Evolutionary conservation across 78 protist genomes (phyloP).

Genomic region (Cyanophora paradoxa): DNA sequence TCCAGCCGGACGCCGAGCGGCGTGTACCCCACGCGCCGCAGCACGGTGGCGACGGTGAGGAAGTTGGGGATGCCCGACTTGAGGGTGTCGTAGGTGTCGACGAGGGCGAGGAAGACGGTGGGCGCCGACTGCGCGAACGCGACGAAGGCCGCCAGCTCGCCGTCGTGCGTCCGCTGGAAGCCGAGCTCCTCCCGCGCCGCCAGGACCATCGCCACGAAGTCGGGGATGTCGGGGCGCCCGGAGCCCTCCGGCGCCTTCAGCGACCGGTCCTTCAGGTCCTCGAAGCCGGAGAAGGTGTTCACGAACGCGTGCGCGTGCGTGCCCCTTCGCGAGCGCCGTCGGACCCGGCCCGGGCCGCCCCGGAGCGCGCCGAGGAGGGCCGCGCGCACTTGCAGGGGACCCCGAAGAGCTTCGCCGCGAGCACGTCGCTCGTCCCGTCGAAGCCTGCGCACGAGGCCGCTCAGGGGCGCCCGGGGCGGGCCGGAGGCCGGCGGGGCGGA

Average conservation of each 20-base stretch:
- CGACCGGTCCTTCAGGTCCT: conserved; percentile 21
- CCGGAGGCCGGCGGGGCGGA: too few species aligned
- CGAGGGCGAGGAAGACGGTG: conserved; percentile 72
- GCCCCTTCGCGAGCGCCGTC: too few species aligned
- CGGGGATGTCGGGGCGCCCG: neutral
- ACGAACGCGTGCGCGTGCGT: conserved; percentile 88
- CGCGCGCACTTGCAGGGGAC: too few species aligned
- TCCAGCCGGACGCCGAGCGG: conserved; percentile 83
- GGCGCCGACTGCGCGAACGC: conserved; percentile 86
- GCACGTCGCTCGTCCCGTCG: conserved; percentile 71
- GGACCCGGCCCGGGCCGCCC: too few species aligned
- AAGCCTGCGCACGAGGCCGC: too few species aligned
- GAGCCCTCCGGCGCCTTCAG: neutral
- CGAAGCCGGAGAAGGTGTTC: conserved; percentile 45
- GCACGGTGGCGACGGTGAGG: conserved; percentile 62
- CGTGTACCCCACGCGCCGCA: conserved; percentile 54
- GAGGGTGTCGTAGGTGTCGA: conserved; percentile 85
- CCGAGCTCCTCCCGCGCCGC: conserved; percentile 24
- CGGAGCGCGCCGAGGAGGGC: too few species aligned
- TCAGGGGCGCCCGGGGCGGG: too few species aligned
- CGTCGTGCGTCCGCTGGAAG: conserved; percentile 20
- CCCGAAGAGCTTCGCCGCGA: conserved; percentile 54
- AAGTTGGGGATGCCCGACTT: conserved; percentile 77
- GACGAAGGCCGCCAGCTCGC: conserved; percentile 84
- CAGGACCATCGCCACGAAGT: conserved; percentile 33